Evolutionary conservation across 1,139 yeast species (phyloP), one percentile per base, ranked within the genome.

Genomic region (Wickerhamiella infanticola): DNA sequence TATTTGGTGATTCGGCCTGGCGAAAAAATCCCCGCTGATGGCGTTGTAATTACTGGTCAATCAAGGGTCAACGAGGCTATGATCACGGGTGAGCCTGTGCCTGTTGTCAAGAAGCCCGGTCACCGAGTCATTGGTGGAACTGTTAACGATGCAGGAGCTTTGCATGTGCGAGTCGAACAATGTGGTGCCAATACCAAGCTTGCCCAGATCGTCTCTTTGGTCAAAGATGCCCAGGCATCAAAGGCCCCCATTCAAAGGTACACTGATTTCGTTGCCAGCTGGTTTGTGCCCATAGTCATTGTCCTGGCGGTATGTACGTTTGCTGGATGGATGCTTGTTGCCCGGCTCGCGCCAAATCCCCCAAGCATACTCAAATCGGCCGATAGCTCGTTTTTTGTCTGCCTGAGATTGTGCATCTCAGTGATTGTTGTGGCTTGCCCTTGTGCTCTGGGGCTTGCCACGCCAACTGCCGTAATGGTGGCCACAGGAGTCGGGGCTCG

Each of bases 401-500:
- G 95, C 57, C 65, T 90, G 49, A 78, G 82, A 56, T 70, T 88
- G 43, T 81, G 94, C n/a, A 90, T 93, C 38, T 80, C 95, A 3
- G 98, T 90, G 6, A 75, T 90, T 53, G 95, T 90, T 9, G 96
- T 90, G 42, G 98, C 98, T 0, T 90, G 98, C 64, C 98, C 98
- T 0, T 90, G 97, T 71, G 97, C 97, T 0, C 67, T 90, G 33
- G 98, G 98, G 1, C 70, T 90, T 45, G 96, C 96, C 6, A 94
- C 98, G 0, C 98, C 98, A 0, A 90, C 98, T 1, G 98, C 98
- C 0, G 84, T 93, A 3, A 88, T 90, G 96, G 98, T 90, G 3
- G 98, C 97, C 5, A 88, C 97, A 1, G 98, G 98, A 26, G 81
- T 85, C 29, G 97, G 95, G 36, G 97, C 98, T 0, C 65, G 75